Conservation (phyloP, 192 early-diverging fungal species). For the Podila epigama region DNA sequence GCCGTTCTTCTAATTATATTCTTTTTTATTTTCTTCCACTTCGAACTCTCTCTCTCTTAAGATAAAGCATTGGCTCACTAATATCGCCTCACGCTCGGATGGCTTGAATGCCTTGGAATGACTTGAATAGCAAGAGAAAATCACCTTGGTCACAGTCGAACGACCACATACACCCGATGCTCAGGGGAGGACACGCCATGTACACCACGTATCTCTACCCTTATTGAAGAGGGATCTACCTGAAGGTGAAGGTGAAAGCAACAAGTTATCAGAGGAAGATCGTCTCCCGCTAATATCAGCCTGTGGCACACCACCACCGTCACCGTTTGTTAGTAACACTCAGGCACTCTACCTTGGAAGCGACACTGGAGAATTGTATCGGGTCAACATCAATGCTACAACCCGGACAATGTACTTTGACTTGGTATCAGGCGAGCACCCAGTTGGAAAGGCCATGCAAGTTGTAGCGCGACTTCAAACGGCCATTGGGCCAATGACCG, state of each 20-base stretch:
- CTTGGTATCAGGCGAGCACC: conserved; percentile 19
- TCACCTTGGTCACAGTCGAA: conserved; percentile 23
- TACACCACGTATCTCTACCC: conserved; percentile 8
- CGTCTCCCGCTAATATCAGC: conserved; percentile 28
- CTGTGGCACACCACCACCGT: conserved; percentile 25
- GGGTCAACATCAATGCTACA: conserved; percentile 22
- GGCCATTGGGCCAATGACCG: background rate
- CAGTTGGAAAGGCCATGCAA: conserved; percentile 19
- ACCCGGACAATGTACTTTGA: conserved; percentile 30
- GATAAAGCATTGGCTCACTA: no score
- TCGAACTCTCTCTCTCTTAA: no score
- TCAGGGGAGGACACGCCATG: conserved; percentile 1
- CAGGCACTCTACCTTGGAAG: conserved; percentile 44
- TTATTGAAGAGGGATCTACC: conserved; percentile 10
- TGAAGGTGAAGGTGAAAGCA: background rate
- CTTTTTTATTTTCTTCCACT: background rate
- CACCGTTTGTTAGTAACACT: background rate
- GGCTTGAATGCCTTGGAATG: background rate
- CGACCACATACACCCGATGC: background rate
- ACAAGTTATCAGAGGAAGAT: background rate
- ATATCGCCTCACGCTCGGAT: no score
- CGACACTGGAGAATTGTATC: conserved; percentile 31
- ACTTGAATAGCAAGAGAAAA: conserved; percentile 31
- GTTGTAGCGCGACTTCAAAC: conserved; percentile 15
- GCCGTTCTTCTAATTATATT: background rate